These are phyloP conservation scores for Cronartium quercuum DNA, from an alignment of 1,284 basidiomycete species.

Conservation along the genomic window DNA sequence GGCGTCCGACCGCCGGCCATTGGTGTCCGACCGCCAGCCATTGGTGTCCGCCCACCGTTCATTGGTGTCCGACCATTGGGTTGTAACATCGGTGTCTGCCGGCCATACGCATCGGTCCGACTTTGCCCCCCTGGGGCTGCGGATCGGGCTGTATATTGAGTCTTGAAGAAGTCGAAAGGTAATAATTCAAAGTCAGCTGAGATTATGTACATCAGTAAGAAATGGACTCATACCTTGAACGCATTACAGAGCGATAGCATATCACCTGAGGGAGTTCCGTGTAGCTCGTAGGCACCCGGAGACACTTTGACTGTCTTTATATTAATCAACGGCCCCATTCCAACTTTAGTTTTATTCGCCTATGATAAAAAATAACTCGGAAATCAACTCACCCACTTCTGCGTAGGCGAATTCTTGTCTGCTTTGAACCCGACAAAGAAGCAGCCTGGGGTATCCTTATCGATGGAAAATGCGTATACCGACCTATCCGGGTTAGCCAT, in stretches of 20 bases:
- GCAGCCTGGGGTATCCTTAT: slow-evolving; percentile 81
- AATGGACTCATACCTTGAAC: slow-evolving; percentile 67
- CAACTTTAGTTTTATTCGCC: background rate
- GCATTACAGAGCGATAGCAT: slow-evolving; percentile 88
- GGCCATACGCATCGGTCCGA: slow-evolving; percentile 27
- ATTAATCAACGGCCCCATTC: background rate
- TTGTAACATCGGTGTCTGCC: slow-evolving; percentile 26
- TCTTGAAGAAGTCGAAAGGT: slow-evolving; percentile 9
- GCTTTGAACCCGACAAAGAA: slow-evolving; percentile 90
- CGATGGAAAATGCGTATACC: slow-evolving; percentile 92
- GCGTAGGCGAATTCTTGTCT: slow-evolving; percentile 67
- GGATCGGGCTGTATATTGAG: slow-evolving; percentile 38
- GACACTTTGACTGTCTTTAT: slow-evolving; percentile 34
- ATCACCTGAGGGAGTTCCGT: slow-evolving; percentile 77
- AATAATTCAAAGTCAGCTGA: background rate
- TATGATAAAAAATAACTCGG: background rate
- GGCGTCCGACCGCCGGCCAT: slow-evolving; percentile 28
- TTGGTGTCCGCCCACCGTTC: slow-evolving; percentile 29
- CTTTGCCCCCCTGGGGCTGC: slow-evolving; percentile 18
- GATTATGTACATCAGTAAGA: background rate
- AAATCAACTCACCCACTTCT: slow-evolving; percentile 67
- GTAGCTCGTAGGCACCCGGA: slow-evolving; percentile 56
- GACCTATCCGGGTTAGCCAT: slow-evolving; percentile 89
- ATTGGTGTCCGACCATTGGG: slow-evolving; percentile 25
- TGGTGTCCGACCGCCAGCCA: slow-evolving; percentile 28